Base-by-base conservation (phyloP, 768 basidiomycete genomes). In the Lyophyllum shimeji region DNA sequence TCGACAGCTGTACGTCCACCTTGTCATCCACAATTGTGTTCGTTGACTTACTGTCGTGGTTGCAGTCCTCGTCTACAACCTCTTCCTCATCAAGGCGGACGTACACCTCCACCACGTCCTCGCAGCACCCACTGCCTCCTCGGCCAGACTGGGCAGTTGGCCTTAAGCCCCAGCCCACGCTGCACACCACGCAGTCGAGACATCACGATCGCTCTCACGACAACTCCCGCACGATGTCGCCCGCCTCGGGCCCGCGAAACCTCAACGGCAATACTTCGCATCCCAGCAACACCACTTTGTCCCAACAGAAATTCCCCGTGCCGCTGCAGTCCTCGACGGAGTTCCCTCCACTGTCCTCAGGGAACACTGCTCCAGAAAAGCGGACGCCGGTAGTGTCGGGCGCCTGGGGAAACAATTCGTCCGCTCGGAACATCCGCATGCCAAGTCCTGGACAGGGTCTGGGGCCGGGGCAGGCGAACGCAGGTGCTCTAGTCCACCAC, bases 61-160 rank as follows among this genome's bases (percentile, higher is more conserved):
- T 65, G 21, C 47, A 75, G 89, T 90, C 89, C 27, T 90, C 90
- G 45, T 87, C 87, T 6, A 83, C 84, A 12, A 85, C 85, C 1
- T 91, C 92, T 6, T 91, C 90, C 0, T 90, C 89, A 1, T 93
- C 91, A 37, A 81, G 87, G 37, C 81, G 84, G 59, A 90, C 89
- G 6, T 89, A 82, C 60, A 89, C 88, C 1, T 90, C 90, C 31
- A 82, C 81, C 0, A 76, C 87, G 5, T 90, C 90, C 2, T 89
- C 87, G 20, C 80, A 79, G 61, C 78, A 91, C 72, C 92, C 91
- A 13, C 77, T 94, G 37, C 92, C 92, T 3, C 74, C 90, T 2
- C 80, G 92, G 55, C 92, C 92, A 39, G 92, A 94, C 67, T 94
- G 93, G 92, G 91, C 92, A 17, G 89, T 93, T 3, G 90, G 90